phyloP scores from a whole-genome alignment of 2,329 filamentous ascomycete species.

The Arthrobotrys entomopaga region DNA sequence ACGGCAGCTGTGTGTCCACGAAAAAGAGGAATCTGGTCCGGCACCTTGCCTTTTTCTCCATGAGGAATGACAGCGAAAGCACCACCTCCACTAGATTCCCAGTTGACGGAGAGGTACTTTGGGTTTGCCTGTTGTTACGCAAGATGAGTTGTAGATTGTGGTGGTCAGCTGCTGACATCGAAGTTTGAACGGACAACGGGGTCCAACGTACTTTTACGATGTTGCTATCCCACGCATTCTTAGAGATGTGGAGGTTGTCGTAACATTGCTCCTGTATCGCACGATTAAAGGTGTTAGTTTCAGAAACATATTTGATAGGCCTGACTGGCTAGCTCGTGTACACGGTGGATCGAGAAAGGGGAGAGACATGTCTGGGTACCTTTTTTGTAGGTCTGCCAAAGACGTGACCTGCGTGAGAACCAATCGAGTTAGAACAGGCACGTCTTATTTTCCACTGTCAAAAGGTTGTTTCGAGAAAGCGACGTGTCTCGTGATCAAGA shows the following conservation, averaged over 20 bases:
- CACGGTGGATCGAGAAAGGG: neutral
- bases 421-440: constrained; percentile 57
- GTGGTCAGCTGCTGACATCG: too few species aligned
- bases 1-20: constrained; percentile 95
- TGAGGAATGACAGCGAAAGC: constrained; percentile 96
- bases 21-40: constrained; percentile 93
- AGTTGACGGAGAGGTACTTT: constrained; percentile 96
- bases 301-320: constrained; percentile 1
- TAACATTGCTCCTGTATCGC: constrained; percentile 84
- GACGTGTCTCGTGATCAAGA: constrained; percentile 51
- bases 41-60: constrained; percentile 86
- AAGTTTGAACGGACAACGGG: neutral
- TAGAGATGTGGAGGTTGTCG: constrained; percentile 95
- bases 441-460: neutral
- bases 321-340: too few species aligned
- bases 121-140: constrained; percentile 81
- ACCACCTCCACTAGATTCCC: constrained; percentile 94
- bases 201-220: constrained; percentile 79
- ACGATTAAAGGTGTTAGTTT: constrained; percentile 7
- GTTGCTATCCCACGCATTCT: constrained; percentile 99
- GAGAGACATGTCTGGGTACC: constrained; percentile 62
- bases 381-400: constrained; percentile 96
- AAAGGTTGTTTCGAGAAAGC: constrained; percentile 30
- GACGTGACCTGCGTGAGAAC: constrained; percentile 79
- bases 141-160: neutral